Evolutionary conservation across 805 yeast species (phyloP).

Genomic region (Candida taoyuanica): DNA sequence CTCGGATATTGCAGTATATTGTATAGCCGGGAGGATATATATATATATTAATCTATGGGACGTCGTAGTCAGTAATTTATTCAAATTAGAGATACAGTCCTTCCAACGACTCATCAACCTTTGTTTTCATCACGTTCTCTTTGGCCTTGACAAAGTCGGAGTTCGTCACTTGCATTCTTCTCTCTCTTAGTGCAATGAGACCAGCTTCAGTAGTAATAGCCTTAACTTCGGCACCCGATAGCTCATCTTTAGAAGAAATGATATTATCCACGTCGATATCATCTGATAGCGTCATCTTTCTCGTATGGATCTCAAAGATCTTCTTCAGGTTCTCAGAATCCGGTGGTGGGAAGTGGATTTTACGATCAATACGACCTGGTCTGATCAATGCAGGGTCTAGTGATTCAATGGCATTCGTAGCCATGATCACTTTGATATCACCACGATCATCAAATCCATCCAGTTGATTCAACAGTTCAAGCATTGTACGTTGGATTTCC

Average conservation of each 20-base stretch:
- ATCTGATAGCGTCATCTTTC: constrained; percentile 83
- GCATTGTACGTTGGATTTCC: constrained; percentile 96
- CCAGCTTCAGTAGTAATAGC: constrained; percentile 99
- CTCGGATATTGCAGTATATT: no score
- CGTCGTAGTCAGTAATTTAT: no score
- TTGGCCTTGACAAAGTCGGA: constrained; percentile 91
- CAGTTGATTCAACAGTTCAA: constrained; percentile 89
- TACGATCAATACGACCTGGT: constrained; percentile 96
- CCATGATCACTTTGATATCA: constrained; percentile 97
- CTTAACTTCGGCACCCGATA: constrained; percentile 96
- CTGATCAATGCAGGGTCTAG: constrained; percentile 94
- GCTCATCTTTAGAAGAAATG: constrained; percentile 86
- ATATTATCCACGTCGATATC: constrained; percentile 88
- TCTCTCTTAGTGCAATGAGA: constrained; percentile 87
- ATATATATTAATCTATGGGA: no score
- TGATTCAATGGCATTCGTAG: constrained; percentile 91
- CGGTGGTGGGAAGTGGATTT: constrained; percentile 93
- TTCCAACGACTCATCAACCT: constrained; percentile 93
- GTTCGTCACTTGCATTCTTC: constrained; percentile 96
- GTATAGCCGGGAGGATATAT: no score
- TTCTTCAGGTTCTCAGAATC: constrained; percentile 90
- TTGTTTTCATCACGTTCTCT: constrained; percentile 93
- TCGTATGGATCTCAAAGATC: constrained; percentile 87
- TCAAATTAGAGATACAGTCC: constrained; percentile 60
- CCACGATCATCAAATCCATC: constrained; percentile 98